Evolutionary conservation across 345 rosid genomes (phyloP), one percentile per base, ranked within the genome.

Genomic region (Citrus australasica): DNA sequence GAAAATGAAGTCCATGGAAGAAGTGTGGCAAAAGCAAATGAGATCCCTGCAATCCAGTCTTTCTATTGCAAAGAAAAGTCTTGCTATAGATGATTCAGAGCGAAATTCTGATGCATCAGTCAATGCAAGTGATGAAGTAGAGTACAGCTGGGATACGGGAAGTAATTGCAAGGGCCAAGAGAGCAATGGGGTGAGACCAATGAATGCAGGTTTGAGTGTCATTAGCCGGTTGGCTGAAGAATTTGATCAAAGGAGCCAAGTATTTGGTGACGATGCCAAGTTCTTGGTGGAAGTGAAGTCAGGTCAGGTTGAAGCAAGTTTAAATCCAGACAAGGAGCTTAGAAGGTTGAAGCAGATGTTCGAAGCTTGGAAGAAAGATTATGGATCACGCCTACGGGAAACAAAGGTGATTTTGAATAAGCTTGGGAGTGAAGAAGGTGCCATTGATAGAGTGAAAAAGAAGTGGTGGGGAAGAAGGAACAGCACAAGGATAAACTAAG

Each of bases 1-100:
- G 61, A 96, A 94, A 84, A 94, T 96, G 99, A 96, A 94, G 82
- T 96, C 99, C 74, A 96, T 96, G 99, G 99, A 94, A 82, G 98
- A 96, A 81, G 91, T 94, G 77, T 94, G 99, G 98, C 99, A 96
- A 79, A 96, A 96, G 81, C 98, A 96, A 87, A 96, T 94, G 99
- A 81, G 98, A 79, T 96, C 99, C 1, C 85, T 96, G 61, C 98
- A 96, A 67, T 96, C 98, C 28, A 94, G 98, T 67, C 95, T 96
- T 51, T 96, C 99, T 38, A 96, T 96, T 69, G 99, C 98, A 74
- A 96, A 94, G 90, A 94, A 89, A 89, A 94, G 99, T 87, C 89
- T 96, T 37, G 94, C 97, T 10, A 82, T 90, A 11, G 97, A 96
- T 53, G 95, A 89, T 85, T 92, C 98, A 1, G 89, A 83, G 62